Evolutionary conservation across 805 yeast species (phyloP), one percentile per base, ranked within the genome.

Genomic region (Pichia rugopelliculosa): DNA sequence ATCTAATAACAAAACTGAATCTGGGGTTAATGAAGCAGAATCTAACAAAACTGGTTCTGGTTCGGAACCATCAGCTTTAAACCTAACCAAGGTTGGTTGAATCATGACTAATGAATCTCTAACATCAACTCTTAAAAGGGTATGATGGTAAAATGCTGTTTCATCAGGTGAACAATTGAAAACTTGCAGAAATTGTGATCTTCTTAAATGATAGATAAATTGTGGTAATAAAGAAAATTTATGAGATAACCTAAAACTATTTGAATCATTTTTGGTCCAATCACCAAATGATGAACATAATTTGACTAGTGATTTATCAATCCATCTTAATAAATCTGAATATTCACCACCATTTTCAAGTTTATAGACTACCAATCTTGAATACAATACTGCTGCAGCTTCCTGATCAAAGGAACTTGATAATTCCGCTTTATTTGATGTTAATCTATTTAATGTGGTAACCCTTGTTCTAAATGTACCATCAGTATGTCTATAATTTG

Each of bases 161-260:
- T 93, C 99, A 72, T 93, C 99, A 2, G 99, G 99, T 6, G 99
- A 93, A 68, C 90, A 90, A 70, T 93, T 93, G 75, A 93, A 93
- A 40, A 91, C 96, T 66, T 88, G 95, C 65, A 93, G 72, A 66
- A 93, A 90, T 68, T 91, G 98, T 1, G 97, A 88, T 66, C 99
- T 83, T 71, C 99, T 85, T 69, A 93, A 74, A 65, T 93, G 95
- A 71, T 85, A 93, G 68, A 93, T 84, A 61, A 93, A 95, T 68
- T 93, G 99, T 24, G 99, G 99, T 62, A 87, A 85, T 63, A 91
- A 72, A 39, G 88, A 79, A 66, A 88, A 90, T 62, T 84, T 84
- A 50, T 84, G 89, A 2, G 90, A 79, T 55, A 93, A 73, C 59
- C 93, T 75, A 73, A 93, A 90, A 27, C 95, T 81, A 46, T 73